Evolutionary conservation across 2,329 filamentous ascomycete genomes (phyloP).

Genomic region (Ciborinia camelliae): DNA sequence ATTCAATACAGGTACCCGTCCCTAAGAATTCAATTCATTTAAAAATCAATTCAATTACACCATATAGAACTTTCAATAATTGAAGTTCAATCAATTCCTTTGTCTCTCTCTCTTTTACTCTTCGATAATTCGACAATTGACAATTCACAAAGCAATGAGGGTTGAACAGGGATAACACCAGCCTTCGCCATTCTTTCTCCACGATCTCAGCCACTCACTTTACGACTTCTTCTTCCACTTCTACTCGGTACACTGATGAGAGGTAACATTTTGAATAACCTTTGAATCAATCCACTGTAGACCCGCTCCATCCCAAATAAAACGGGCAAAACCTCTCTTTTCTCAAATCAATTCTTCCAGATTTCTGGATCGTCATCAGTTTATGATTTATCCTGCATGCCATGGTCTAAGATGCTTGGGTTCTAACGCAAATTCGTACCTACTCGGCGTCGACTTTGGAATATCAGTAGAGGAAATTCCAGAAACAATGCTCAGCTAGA

Average conservation of each 20-base stretch:
- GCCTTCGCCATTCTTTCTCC: constrained; percentile 19
- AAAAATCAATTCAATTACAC: background rate
- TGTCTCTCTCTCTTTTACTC: background rate
- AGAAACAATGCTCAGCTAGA: constrained; percentile 31
- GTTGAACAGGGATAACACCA: constrained; percentile 13
- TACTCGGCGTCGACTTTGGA: constrained; percentile 11
- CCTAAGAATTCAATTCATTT: no score
- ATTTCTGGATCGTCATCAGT: constrained; percentile 1
- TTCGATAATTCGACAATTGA: background rate
- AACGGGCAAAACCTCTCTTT: background rate
- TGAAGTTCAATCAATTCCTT: background rate
- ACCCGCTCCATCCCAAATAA: constrained; percentile 14
- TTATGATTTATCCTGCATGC: constrained; percentile 4
- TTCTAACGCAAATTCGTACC: constrained; percentile 7
- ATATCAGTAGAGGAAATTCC: constrained; percentile 2
- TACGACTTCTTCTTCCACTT: background rate
- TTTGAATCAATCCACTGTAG: constrained; percentile 5
- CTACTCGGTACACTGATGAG: background rate
- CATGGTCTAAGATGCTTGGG: constrained; percentile 5
- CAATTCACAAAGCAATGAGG: background rate
- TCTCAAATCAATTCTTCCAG: constrained; percentile 4
- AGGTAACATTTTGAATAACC: constrained; percentile 11
- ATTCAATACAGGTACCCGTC: background rate
- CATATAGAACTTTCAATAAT: background rate
- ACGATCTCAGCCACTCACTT: constrained; percentile 19